Conservation (phyloP, 2,329 filamentous ascomycete species). For the Raffaelea albimanens region DNA sequence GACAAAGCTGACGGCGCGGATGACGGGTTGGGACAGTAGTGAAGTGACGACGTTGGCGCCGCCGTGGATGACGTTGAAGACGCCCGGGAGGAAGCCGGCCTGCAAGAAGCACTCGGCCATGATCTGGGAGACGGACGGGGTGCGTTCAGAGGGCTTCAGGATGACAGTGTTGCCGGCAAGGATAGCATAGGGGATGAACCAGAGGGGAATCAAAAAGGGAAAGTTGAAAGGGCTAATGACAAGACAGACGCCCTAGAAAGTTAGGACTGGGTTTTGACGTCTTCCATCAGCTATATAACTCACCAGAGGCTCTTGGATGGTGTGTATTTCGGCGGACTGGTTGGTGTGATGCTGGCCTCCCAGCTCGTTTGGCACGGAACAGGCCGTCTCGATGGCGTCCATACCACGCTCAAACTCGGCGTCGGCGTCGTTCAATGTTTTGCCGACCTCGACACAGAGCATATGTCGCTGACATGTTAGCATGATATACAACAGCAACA, state of each 20-base stretch:
- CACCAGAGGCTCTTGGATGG: constrained; percentile 67
- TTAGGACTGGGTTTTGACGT: not conserved
- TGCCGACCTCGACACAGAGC: constrained; percentile 80
- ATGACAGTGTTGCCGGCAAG: constrained; percentile 76
- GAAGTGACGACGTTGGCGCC: constrained; percentile 73
- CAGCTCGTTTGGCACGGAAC: constrained; percentile 69
- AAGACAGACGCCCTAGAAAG: not conserved
- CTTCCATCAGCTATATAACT: too few species aligned
- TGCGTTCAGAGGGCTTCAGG: constrained; percentile 76
- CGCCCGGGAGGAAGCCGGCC: constrained; percentile 72
- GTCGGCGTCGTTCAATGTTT: constrained; percentile 74
- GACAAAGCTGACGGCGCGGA: constrained; percentile 81
- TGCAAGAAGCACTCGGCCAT: constrained; percentile 69
- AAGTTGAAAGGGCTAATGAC: constrained; percentile 47
- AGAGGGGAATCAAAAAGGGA: constrained; percentile 85
- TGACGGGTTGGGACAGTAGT: constrained; percentile 71
- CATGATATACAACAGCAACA: not conserved
- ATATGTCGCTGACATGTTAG: constrained; percentile 26
- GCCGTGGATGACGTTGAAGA: constrained; percentile 74
- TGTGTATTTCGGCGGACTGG: constrained; percentile 82
- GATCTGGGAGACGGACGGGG: constrained; percentile 72
- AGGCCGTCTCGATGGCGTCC: constrained; percentile 75
- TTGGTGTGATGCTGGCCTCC: constrained; percentile 76
- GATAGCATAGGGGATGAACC: constrained; percentile 76
- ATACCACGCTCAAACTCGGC: constrained; percentile 73